Conservation (phyloP, 2,329 filamentous ascomycete species). For the Hirsutella thompsonii region DNA sequence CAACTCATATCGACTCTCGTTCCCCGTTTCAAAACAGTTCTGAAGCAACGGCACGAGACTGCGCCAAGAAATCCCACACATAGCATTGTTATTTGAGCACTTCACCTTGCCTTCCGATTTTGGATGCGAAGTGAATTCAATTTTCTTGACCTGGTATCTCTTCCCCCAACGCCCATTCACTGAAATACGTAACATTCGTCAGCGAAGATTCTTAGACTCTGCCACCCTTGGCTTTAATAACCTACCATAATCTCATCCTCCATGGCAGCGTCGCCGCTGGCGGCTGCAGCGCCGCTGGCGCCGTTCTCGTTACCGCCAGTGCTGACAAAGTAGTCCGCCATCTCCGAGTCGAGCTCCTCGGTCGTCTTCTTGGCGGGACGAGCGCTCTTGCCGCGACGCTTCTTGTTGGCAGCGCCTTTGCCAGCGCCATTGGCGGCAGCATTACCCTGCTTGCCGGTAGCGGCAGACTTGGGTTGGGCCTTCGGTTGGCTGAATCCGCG, state of each 20-base stretch:
- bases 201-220: background rate
- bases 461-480: constrained; percentile 66
- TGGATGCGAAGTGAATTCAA: background rate
- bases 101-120: too few relatives aligned
- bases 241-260: constrained; percentile 48
- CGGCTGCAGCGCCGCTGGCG: constrained; percentile 31
- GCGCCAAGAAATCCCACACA: too few relatives aligned
- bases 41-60: too few relatives aligned
- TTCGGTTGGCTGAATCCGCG: constrained; percentile 16
- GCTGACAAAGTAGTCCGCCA: constrained; percentile 82
- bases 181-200: background rate
- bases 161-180: background rate
- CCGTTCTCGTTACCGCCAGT: constrained; percentile 29
- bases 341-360: constrained; percentile 93
- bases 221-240: constrained; percentile 1
- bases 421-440: constrained; percentile 29
- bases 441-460: constrained; percentile 53
- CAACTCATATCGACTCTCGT: too few relatives aligned
- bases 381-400: constrained; percentile 43
- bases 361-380: constrained; percentile 75
- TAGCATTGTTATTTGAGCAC: too few relatives aligned
- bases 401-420: constrained; percentile 37
- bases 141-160: background rate
- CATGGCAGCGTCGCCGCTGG: constrained; percentile 48
- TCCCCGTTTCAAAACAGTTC: too few relatives aligned